These are phyloP conservation scores for Yamadazyma siamensis DNA, from an alignment of 1,139 yeast species.

Conservation along the genomic window DNA sequence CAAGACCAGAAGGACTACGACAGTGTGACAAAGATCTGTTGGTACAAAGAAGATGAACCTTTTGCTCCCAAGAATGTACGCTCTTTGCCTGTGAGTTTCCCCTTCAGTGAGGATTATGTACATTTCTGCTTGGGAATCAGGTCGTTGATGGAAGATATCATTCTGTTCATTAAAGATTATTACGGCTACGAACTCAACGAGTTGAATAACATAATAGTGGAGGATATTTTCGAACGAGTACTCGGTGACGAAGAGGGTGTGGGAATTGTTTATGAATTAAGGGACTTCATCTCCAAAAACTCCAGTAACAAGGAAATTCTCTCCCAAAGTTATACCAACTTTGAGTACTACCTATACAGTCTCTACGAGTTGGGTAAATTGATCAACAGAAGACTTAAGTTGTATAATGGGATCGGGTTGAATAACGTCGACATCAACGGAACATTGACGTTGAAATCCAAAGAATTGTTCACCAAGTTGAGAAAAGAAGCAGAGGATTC, in stretches of 20 bases:
- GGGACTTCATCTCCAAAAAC: conserved; percentile 54
- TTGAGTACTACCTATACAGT: conserved; percentile 76
- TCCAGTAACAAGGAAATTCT: conserved; percentile 83
- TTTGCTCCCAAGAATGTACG: conserved; percentile 36
- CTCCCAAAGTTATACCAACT: conserved; percentile 82
- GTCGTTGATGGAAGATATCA: conserved; percentile 59
- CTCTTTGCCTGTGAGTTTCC: conserved; percentile 67
- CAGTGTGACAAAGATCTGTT: conserved; percentile 59
- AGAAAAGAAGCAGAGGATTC: conserved; percentile 77
- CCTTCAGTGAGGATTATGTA: conserved; percentile 87
- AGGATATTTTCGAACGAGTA: conserved; percentile 65
- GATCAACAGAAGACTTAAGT: conserved; percentile 37
- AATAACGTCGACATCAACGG: conserved; percentile 39
- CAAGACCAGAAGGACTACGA: conserved; percentile 59
- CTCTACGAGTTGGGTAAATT: conserved; percentile 53
- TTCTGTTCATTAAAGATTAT: conserved; percentile 62
- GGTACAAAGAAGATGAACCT: conserved; percentile 60
- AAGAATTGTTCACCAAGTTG: conserved; percentile 53
- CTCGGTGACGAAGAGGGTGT: conserved; percentile 48
- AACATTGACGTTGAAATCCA: conserved; percentile 39
- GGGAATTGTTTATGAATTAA: conserved; percentile 66
- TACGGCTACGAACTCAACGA: conserved; percentile 50
- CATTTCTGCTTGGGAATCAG: conserved; percentile 77
- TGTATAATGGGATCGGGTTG: conserved; percentile 55
- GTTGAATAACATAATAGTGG: conserved; percentile 47